Evolutionary conservation across 1,139 yeast species (phyloP), one percentile per base, ranked within the genome.

Genomic region (Groenewaldozyma sp.): DNA sequence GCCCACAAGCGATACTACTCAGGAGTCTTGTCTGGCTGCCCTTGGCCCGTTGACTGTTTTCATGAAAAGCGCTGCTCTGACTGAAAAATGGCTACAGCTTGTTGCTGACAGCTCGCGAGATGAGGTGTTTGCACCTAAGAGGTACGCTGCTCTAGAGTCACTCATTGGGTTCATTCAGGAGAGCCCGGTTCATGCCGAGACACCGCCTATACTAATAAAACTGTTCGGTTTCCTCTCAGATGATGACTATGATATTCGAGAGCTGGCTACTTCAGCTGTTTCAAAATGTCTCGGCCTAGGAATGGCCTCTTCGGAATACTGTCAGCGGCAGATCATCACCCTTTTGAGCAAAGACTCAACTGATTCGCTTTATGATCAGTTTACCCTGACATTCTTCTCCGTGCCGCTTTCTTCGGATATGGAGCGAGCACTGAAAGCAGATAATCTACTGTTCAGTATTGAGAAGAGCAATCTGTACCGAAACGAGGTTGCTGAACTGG

Each of bases 401-500:
- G 11, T 7, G 10, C 26, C 26, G 7, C 26, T 22, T 22, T 22
- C 26, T 22, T 7, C 7, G 56, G 4, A 42, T 34, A 26, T 10
- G 46, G 37, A 26, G 45, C 38, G 17, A 39, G 45, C 38, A 34
- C 18, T 29, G n/a, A 13, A 19, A 4, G 10, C 33, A 3, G 55
- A 54, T 29, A 53, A 58, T 11, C 59, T 62, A 2, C 52, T 76
- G 33, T 76, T 76, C 51, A 67, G 71, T 7, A 52, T 62, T 2
- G 82, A 76, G 49, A 73, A 67, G 51, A 68, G 67, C 39, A 76
- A 76, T 45, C 64, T 74, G 21, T 76, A 68, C 53, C 57, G 69
- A 45, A 67, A 68, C 45, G 62, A 54, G 24, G 41, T 51, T 13
- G 31, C 17, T 6, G n/a, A n/a, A n/a, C n/a, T n/a, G n/a, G n/a